Evolutionary conservation across 257 asterid species (phyloP).

Genomic region (Ilex aquifolium): DNA sequence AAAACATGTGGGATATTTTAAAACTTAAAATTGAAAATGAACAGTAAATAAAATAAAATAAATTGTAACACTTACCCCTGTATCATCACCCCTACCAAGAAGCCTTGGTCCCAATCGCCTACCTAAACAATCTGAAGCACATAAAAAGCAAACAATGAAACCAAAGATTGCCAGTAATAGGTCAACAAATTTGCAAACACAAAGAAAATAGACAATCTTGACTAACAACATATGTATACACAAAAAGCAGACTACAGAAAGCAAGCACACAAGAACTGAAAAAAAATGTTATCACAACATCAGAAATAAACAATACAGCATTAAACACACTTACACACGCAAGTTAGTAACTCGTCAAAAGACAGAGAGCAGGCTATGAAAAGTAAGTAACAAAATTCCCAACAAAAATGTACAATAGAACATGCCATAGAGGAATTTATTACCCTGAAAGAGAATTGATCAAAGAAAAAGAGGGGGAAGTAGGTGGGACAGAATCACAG

Average conservation of each 20-base stretch:
- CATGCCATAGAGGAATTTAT: no score
- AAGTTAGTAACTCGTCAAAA: no score
- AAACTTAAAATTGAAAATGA: background rate
- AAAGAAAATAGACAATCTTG: background rate
- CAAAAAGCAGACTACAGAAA: background rate
- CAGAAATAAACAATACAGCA: no score
- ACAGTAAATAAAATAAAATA: background rate
- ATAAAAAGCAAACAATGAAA: conserved; percentile 11
- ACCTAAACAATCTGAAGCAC: conserved; percentile 86
- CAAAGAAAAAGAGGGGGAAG: no score
- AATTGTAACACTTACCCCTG: conserved; percentile 57
- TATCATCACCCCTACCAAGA: conserved; percentile 83
- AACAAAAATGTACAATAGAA: no score
- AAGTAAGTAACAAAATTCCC: no score
- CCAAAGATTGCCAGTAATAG: conserved; percentile 4
- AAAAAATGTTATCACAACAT: no score
- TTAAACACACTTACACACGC: no score
- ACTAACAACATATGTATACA: background rate
- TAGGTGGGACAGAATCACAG: no score
- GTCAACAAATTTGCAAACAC: background rate
- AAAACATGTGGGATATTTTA: background rate
- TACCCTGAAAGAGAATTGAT: no score
- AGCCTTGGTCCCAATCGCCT: conserved; percentile 94
- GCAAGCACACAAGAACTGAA: background rate
- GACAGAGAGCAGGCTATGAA: no score